Evolutionary conservation across 139 green algal species (phyloP).

Genomic region (Asterochloris erici): DNA sequence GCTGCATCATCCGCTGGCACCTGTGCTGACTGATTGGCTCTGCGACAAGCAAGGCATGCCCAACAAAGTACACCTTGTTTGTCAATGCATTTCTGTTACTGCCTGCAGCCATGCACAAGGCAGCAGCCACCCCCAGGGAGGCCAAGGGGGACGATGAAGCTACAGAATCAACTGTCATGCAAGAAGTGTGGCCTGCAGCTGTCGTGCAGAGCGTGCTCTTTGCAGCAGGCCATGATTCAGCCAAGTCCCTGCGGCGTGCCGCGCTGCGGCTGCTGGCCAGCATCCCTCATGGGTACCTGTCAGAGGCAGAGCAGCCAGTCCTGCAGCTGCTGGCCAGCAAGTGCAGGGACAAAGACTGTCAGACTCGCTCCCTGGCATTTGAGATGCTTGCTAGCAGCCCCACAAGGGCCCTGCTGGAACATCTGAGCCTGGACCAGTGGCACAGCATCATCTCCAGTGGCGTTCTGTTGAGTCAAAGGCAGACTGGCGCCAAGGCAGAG

Average conservation of each 20-base stretch:
- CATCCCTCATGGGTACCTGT: background rate
- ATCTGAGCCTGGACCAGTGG: slow-evolving; percentile 6
- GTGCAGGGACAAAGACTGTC: slow-evolving; percentile 11
- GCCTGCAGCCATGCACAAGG: slow-evolving; percentile 16
- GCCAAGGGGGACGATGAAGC: background rate
- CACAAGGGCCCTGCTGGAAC: background rate
- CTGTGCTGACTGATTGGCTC: background rate
- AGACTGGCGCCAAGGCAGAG: background rate
- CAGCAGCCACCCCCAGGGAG: background rate
- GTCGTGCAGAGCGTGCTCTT: slow-evolving; percentile 3
- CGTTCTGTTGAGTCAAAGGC: background rate
- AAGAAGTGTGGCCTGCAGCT: slow-evolving; percentile 1
- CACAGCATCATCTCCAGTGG: background rate
- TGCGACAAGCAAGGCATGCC: background rate
- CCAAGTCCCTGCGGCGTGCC: background rate
- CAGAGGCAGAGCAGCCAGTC: background rate
- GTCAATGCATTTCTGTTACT: background rate
- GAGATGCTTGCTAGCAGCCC: background rate
- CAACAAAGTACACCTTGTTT: background rate
- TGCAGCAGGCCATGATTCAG: background rate
- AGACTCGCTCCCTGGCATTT: background rate
- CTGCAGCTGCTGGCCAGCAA: background rate
- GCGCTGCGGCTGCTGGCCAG: slow-evolving; percentile 1
- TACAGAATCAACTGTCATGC: background rate
- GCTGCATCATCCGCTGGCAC: background rate